Base-by-base conservation (phyloP, 495 filamentous ascomycete species). In the Aspergillus nidulans region DNA sequence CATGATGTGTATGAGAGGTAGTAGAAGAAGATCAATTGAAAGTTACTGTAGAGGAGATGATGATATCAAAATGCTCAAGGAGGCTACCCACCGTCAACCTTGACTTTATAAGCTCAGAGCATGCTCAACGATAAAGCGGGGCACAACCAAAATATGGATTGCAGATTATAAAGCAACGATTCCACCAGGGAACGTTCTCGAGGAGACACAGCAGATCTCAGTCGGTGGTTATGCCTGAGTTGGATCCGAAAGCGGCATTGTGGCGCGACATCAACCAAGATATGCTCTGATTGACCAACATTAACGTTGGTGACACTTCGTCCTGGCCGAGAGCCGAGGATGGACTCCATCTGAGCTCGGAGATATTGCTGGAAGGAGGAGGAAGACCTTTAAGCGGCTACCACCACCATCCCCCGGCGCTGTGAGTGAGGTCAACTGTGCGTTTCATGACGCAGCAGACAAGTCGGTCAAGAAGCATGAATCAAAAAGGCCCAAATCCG, bases 291-390 rank as follows among this genome's bases (percentile, higher is more conserved):
- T 20, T 6, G 26, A 52, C n/a, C 36, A 23, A 41, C 49, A 52
- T 42, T 28, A 52, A 16, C 34, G 30, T 34, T 34, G 10, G 30
- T 34, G 30, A 34, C 15, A 12, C 10, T 34, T 34, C 30, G 30
- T 68, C 61, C 64, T 38, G 70, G 70, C 48, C 69, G 50, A 57
- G 23, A 39, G 61, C 70, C 68, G 64, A 43, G 41, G 43, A 18
- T 24, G 49, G 32, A 46, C 54, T 49, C 45, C 49, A 52, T 56
- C 30, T 34, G 20, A 38, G 45, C 53, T 57, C 58, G 58, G 54
- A 38, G 54, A 55, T 57, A 54, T 60, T 60, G 52, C 57, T 52
- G 15, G 42, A 52, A 56, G 26, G 56, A 43, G 25, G 38, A 15
- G 16, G 13, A 23, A 49, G 19, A 12, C 5, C 3, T 16, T 32